Conservation (phyloP, 495 filamentous ascomycete genomes). For the Podospora didyma region DNA sequence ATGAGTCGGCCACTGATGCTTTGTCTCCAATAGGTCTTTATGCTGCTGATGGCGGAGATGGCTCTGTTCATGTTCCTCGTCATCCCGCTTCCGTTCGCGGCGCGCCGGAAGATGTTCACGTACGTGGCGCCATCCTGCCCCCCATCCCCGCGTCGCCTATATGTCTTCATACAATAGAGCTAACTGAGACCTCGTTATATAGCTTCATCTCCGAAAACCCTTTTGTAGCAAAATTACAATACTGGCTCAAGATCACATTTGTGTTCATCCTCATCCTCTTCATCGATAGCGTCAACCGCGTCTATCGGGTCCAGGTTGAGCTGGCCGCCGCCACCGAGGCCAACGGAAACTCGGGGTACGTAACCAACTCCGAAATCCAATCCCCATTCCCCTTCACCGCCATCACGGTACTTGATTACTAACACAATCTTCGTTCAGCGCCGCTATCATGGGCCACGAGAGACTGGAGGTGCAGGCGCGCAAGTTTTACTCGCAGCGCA, state of each 20-base stretch:
- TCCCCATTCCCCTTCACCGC: conserved; percentile 2
- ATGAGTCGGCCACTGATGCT: not conserved
- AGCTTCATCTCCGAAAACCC: conserved; percentile 82
- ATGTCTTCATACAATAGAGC: not conserved
- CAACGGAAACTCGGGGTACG: conserved; percentile 25
- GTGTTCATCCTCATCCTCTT: conserved; percentile 98
- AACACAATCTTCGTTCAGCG: conserved; percentile 17
- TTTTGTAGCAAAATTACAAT: conserved; percentile 48
- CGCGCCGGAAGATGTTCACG: conserved; percentile 85
- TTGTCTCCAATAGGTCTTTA: conserved; percentile 68
- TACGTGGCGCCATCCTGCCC: conserved; percentile 46
- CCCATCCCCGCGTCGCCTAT: not conserved
- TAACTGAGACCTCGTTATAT: not conserved
- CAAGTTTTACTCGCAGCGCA: conserved; percentile 99
- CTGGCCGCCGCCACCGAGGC: conserved; percentile 55
- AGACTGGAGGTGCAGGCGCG: conserved; percentile 97
- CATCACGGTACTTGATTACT: conserved; percentile 10
- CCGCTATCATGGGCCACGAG: conserved; percentile 77
- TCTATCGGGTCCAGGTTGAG: conserved; percentile 93
- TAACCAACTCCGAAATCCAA: no score
- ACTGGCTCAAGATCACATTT: conserved; percentile 78
- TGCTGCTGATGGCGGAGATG: conserved; percentile 92
- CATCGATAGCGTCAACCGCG: conserved; percentile 97
- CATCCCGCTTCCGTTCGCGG: conserved; percentile 81
- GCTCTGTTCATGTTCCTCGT: conserved; percentile 85